Evolutionary conservation across 2,329 filamentous ascomycete species (phyloP), one percentile per base, ranked within the genome.

Genomic region (Elsinoe ampelina): DNA sequence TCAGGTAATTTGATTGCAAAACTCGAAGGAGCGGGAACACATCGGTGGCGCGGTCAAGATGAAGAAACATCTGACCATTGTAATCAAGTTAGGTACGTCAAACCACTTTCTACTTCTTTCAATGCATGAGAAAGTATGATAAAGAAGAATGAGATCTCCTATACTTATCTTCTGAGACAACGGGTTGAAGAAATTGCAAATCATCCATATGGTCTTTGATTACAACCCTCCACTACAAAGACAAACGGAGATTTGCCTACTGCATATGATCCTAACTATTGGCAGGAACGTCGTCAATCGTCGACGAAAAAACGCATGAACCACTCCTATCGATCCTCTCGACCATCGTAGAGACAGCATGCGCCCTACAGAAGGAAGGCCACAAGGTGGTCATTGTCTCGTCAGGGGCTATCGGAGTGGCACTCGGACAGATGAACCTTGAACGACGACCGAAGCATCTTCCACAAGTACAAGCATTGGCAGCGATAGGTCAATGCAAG

Each of bases 371-470:
- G 63, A 86, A 91, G 71, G 87, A 95, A 83, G 93, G 93, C 51
- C 91, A 98, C 71, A 84, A 85, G 65, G 93, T 98, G 54, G 85
- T 98, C 70, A 87, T 98, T 62, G 95, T 97, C 61, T 98, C 93
- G 2, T 98, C 93, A 0, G 93, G 93, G 59, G 93, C 93, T 70
- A 95, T 98, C 71, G 93, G 92, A 58, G 90, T 98, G 59, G 93
- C 91, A 5, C 77, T 98, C 59, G 83, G 88, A 58, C 83, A 90
- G 59, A 95, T 97, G 89, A 83, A 95, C 68, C 78, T 95, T 59
- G 83, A 89, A 26, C 86, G 87, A 66, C 81, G 89, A 63, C 93
- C 93, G 19, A 96, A 95, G 71, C 86, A 95, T 70, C 80, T 98
- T 36, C 87, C 92, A 50, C 83, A 90, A 70, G 80, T 95, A 59